These are phyloP conservation scores for Pythium aquatile DNA, from an alignment of 352 stramenopile species.

Conservation along the genomic window DNA sequence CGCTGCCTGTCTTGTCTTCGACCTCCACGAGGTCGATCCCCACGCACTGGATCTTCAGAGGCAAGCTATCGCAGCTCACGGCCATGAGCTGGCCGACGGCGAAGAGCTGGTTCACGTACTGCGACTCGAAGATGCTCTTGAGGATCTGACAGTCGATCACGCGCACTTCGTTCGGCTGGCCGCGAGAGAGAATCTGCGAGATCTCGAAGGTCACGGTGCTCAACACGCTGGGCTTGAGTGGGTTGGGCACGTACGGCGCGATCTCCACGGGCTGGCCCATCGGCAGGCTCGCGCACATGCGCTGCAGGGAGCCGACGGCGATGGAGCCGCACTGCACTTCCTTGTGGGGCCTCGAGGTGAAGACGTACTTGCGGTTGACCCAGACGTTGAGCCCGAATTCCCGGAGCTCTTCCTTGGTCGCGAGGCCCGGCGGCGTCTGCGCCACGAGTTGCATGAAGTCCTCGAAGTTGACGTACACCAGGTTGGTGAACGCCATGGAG, in stretches of 20 bases:
- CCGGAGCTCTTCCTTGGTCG: conserved; percentile 68
- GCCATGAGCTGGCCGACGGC: conserved; percentile 70
- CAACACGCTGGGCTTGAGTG: conserved; percentile 39
- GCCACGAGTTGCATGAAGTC: conserved; percentile 74
- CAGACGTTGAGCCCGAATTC: conserved; percentile 78
- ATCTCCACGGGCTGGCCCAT: conserved; percentile 66
- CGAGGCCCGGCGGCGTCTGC: conserved; percentile 55
- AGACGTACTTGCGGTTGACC: conserved; percentile 82
- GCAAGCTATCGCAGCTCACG: conserved; percentile 57
- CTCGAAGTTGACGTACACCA: conserved; percentile 72
- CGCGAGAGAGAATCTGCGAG: conserved; percentile 71
- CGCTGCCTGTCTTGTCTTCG: conserved; percentile 22
- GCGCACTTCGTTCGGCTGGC: conserved; percentile 51
- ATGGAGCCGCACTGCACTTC: conserved; percentile 55
- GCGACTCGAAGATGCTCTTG: conserved; percentile 63
- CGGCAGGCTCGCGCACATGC: conserved; percentile 70
- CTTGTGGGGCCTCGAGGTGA: conserved; percentile 73
- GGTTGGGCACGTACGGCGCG: conserved; percentile 55
- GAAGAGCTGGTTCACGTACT: conserved; percentile 79
- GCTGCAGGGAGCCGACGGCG: conserved; percentile 75
- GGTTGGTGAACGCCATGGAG: conserved; percentile 82
- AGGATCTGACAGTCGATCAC: conserved; percentile 74
- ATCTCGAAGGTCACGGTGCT: conserved; percentile 82
- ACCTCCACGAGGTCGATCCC: conserved; percentile 54
- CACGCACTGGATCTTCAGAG: conserved; percentile 64